Percentiles rank a stretch among this genome's conserved stretches.
These are phyloP conservation scores for Hygrophila difformis DNA, from an alignment of 257 asterid genomes.

Conservation along the genomic window DNA sequence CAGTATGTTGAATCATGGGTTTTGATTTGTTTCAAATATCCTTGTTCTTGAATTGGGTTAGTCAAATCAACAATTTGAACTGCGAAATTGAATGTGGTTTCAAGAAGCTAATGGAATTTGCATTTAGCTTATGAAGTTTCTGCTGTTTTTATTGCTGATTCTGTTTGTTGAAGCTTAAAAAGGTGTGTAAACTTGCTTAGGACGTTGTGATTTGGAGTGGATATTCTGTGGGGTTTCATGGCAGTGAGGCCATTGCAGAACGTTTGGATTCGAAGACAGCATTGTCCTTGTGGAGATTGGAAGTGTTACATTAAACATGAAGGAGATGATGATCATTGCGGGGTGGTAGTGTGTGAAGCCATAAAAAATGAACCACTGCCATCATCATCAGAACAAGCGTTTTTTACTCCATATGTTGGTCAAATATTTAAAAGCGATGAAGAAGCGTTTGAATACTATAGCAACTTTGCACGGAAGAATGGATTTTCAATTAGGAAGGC, in stretches of 20 bases:
- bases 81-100: not conserved
- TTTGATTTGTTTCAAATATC: not conserved
- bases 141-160: not conserved
- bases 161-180: slow-evolving; percentile 1
- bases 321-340: slow-evolving; percentile 44
- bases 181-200: slow-evolving; percentile 10
- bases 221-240: slow-evolving; percentile 14
- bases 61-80: slow-evolving; percentile 4
- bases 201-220: slow-evolving; percentile 1
- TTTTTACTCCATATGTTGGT: slow-evolving; percentile 59
- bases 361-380: slow-evolving; percentile 22
- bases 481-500: slow-evolving; percentile 68
- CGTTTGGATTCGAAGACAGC: slow-evolving; percentile 52
- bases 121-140: slow-evolving; percentile 1
- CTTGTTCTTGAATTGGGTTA: not conserved
- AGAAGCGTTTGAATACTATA: slow-evolving; percentile 53
- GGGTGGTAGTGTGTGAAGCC: slow-evolving; percentile 20
- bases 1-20: no score
- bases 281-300: slow-evolving; percentile 80
- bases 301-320: slow-evolving; percentile 50
- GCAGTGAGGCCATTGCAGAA: slow-evolving; percentile 41
- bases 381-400: slow-evolving; percentile 25
- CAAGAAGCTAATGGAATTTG: slow-evolving; percentile 8
- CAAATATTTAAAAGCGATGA: slow-evolving; percentile 53
- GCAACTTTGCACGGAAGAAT: slow-evolving; percentile 55